These are phyloP conservation scores for Acacia acuminata DNA, from an alignment of 306 rosid species.

Conservation along the genomic window DNA sequence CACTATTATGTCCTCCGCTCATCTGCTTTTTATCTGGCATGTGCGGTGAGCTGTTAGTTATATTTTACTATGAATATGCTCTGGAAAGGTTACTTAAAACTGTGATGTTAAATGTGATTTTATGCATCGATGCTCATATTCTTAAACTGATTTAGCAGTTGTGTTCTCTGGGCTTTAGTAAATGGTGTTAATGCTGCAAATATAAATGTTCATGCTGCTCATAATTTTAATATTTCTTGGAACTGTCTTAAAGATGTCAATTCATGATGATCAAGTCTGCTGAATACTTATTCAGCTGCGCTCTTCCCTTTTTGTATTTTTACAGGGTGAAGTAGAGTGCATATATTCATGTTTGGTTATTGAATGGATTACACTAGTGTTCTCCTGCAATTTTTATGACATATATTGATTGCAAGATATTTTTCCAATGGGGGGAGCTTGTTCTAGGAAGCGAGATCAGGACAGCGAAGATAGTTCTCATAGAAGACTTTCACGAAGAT, in stretches of 20 bases:
- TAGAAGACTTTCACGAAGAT: conserved; percentile 35
- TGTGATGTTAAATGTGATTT: background rate
- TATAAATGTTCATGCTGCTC: background rate
- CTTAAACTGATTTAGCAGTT: background rate
- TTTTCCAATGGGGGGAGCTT: conserved; percentile 22
- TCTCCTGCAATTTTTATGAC: conserved; percentile 22
- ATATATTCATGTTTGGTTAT: conserved; percentile 20
- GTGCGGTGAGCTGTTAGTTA: background rate
- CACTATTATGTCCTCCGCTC: background rate
- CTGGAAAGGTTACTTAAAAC: background rate
- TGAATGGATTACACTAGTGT: conserved; percentile 20
- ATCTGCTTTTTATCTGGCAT: background rate
- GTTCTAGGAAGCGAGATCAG: conserved; percentile 19
- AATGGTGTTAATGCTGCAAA: background rate
- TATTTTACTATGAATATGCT: background rate
- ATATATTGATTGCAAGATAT: conserved; percentile 16
- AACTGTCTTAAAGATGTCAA: background rate
- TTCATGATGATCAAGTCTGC: conserved; percentile 15
- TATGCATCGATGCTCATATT: background rate
- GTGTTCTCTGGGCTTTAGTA: background rate
- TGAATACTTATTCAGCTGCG: conserved; percentile 32
- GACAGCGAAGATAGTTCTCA: conserved; percentile 2
- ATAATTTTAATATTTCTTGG: background rate
- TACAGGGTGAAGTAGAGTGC: conserved; percentile 36
- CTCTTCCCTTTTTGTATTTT: conserved; percentile 18